Base-by-base conservation (phyloP, 2,329 filamentous ascomycete genomes). In the Teratosphaeria epicoccoides region DNA sequence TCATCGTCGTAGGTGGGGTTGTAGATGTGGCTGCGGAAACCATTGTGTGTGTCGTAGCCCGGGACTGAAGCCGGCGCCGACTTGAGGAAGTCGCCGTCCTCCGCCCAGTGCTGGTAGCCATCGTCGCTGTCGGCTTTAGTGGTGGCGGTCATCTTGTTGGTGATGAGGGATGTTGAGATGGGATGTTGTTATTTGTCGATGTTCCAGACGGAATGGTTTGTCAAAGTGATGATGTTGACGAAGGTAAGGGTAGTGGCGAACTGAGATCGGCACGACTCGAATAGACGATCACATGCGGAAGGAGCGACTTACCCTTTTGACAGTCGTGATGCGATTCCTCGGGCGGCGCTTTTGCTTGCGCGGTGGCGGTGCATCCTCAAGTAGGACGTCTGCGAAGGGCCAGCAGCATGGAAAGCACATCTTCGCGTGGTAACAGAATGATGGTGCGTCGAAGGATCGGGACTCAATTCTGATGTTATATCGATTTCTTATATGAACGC, bases 101-200 rank as follows among this genome's bases (percentile, higher is more conserved):
- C 59, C 3, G 60, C 59, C 63, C 63, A 66, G 52, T 66, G 63
- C 54, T 65, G 59, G 56, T 62, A 59, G 45, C 62, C 61, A 43
- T 58, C 53, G 55, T 58, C 57, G 33, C 47, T 49, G 48, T 47
- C 49, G 24, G 12, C 26, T 26, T 49, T 22, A 17, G 49, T 40
- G 22, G 44, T 46, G n/a, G 37, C 49, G 28, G 50, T 40, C 12
- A 47, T 44, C 40, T 46, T 51, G 24, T 46, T 50, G 28, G 20
- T 43, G 22, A 23, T 48, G 49, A 43, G 2, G 4, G 26, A 24
- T 49, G 12, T 14, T n/a, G 17, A 23, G 14, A 12, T 22, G n/a
- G 6, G 11, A 9, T 28, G 23, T 14, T 12, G 48, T 10, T 26
- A 14, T 43, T 23, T 17, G 17, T 50, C 20, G 52, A 46, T 45